Base-by-base conservation (phyloP, 1,284 basidiomycete genomes). In the Rhizoctonia solani region DNA sequence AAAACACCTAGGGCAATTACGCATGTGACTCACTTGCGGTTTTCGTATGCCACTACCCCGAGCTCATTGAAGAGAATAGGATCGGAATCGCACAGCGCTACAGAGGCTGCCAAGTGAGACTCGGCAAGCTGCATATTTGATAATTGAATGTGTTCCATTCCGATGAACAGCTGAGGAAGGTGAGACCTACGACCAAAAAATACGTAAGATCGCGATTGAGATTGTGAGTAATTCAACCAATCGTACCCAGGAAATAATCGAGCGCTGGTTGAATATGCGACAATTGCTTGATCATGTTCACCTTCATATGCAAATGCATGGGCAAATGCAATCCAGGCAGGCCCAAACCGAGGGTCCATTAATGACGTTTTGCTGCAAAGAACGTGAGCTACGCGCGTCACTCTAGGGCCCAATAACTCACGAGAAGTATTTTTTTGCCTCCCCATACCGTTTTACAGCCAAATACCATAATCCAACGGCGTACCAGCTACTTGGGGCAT, bases 381-480 rank as follows among this genome's bases (percentile, higher is more conserved):
- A 37, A 29, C 46, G 29, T 19, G n/a, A 58, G 71, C 49, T 69
- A 58, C 21, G 67, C 41, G 19, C 63, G 9, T 3, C 19, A 14
- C 19, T 1, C 19, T 13, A 13, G 21, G 23, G 4, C 9, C 32
- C 13, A 19, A 9, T 25, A 59, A 30, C 63, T 54, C 68, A 92
- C 93, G 92, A 93, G 76, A 98, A 95, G 76, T 95, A 97, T 69
- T 94, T 87, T 71, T 95, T 81, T 6, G 94, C 93, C 72, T 95
- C 92, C 19, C 87, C 81, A 88, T 90, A 99, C 72, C 95, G 89
- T 63, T 85, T 85, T 16, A 88, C 87, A 29, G 87, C 85, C 63
- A 96, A 85, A 76, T 99, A 99, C 93, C 96, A 99, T 41, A 97
- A 86, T 0, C 96, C 97, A 21, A 98, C 97, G 1, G 96, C 95